Evolutionary conservation across 768 basidiomycete species (phyloP).

Genomic region (Rhodotorula diobovata): DNA sequence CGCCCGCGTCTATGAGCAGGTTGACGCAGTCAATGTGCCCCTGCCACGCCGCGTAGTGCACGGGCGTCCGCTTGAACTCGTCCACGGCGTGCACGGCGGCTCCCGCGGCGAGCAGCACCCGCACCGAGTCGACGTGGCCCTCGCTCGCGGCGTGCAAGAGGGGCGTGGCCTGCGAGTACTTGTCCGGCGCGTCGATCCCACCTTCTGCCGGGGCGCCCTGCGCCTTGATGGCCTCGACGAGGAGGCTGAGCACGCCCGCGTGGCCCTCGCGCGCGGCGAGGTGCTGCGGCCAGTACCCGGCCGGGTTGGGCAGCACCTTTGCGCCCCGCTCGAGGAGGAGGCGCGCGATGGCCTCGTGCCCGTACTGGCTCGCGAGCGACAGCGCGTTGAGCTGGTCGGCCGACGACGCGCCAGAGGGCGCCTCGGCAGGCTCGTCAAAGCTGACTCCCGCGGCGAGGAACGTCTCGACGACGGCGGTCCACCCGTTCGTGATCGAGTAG

Average conservation of each 20-base stretch:
- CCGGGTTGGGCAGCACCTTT: conserved; percentile 74
- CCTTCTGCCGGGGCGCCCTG: conserved; percentile 49
- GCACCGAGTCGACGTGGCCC: conserved; percentile 69
- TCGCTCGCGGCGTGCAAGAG: conserved; percentile 90
- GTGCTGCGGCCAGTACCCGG: conserved; percentile 96
- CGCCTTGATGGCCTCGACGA: conserved; percentile 59
- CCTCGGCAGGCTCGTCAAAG: conserved; percentile 54
- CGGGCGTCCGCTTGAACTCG: conserved; percentile 75
- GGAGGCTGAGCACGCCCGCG: conserved; percentile 69
- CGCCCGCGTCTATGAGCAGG: conserved; percentile 55
- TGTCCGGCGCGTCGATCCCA: conserved; percentile 79
- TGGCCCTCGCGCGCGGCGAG: conserved; percentile 91
- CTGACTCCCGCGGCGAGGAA: conserved; percentile 68
- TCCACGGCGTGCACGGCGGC: conserved; percentile 70
- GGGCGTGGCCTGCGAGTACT: conserved; percentile 98
- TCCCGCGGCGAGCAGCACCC: conserved; percentile 72
- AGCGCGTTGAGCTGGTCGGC: conserved; percentile 71
- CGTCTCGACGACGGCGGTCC: conserved; percentile 74
- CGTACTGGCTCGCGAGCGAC: conserved; percentile 83
- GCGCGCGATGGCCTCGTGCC: conserved; percentile 74
- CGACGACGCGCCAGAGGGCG: conserved; percentile 48
- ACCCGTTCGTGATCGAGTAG: conserved; percentile 83
- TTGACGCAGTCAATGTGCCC: conserved; percentile 70
- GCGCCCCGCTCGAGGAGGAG: conserved; percentile 74
- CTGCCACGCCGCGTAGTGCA: conserved; percentile 96